These are phyloP conservation scores for Alternaria hordeiaustralica DNA, from an alignment of 2,329 filamentous ascomycete species.

Conservation along the genomic window DNA sequence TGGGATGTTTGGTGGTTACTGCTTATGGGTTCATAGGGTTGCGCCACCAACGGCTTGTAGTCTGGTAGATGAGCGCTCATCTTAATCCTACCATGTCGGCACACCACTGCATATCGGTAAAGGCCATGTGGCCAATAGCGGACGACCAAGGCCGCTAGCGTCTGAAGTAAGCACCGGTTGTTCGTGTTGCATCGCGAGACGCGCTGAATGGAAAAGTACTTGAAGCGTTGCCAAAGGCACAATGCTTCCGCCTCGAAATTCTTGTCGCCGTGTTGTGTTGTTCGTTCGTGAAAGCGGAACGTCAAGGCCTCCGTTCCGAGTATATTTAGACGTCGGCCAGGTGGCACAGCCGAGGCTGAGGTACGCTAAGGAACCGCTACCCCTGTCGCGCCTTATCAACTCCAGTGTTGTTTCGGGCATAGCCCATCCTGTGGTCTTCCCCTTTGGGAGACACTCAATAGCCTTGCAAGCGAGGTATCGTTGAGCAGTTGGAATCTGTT, in stretches of 20 bases:
- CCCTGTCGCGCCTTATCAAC: constrained; percentile 18
- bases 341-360: background rate
- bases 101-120: background rate
- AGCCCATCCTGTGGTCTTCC: background rate
- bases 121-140: background rate
- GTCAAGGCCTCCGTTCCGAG: background rate
- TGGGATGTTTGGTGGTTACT: background rate
- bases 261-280: background rate
- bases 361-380: background rate
- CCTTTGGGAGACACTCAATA: background rate
- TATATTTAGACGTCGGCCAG: background rate
- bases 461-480: background rate
- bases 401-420: constrained; percentile 8
- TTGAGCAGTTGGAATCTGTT: background rate
- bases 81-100: background rate
- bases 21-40: background rate
- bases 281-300: background rate
- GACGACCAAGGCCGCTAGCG: constrained; percentile 1
- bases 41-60: background rate
- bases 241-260: background rate
- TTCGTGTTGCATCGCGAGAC: background rate
- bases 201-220: background rate
- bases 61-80: background rate
- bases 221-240: background rate
- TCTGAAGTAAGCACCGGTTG: background rate